A percentile compares a stretch with the other conserved stretches of the same genome.
phyloP scores from a whole-genome alignment of 2,329 filamentous ascomycete genomes.

The Mycosphaerella arachidis region DNA sequence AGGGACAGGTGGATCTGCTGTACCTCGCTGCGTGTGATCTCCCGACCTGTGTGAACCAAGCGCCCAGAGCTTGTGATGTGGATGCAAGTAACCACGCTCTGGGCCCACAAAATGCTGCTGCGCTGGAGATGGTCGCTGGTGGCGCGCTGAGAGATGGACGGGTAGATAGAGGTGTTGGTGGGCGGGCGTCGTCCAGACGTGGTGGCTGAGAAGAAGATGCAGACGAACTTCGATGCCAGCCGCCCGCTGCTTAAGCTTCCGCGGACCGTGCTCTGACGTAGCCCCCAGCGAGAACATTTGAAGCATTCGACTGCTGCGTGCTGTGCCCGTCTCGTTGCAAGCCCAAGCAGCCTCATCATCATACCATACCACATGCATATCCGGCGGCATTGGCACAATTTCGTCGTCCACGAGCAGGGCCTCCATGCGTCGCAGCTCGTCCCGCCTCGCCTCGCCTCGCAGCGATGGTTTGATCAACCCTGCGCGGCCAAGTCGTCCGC shows the following conservation, averaged over 20 bases:
- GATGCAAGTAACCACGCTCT: background rate
- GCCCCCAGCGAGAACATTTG: background rate
- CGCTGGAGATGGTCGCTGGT: background rate
- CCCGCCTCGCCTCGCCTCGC: background rate
- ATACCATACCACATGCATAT: background rate
- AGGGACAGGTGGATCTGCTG: slow-evolving; percentile 1
- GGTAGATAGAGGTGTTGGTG: background rate
- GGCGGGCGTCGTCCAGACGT: background rate
- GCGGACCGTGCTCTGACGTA: background rate
- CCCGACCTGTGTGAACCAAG: background rate
- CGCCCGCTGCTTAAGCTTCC: background rate
- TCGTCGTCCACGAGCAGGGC: background rate
- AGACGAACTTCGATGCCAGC: background rate
- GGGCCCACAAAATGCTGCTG: background rate
- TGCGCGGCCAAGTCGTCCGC: slow-evolving; percentile 1
- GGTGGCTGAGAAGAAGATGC: background rate
- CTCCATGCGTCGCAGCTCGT: background rate
- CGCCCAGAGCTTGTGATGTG: background rate
- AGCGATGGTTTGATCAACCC: background rate
- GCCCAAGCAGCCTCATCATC: background rate
- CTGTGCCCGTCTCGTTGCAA: background rate
- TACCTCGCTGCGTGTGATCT: background rate
- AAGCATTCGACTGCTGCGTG: background rate
- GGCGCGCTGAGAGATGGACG: background rate
- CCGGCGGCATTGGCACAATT: background rate